Base-by-base conservation (phyloP, 805 yeast species). In the Saccharomyces cerevisiae region DNA sequence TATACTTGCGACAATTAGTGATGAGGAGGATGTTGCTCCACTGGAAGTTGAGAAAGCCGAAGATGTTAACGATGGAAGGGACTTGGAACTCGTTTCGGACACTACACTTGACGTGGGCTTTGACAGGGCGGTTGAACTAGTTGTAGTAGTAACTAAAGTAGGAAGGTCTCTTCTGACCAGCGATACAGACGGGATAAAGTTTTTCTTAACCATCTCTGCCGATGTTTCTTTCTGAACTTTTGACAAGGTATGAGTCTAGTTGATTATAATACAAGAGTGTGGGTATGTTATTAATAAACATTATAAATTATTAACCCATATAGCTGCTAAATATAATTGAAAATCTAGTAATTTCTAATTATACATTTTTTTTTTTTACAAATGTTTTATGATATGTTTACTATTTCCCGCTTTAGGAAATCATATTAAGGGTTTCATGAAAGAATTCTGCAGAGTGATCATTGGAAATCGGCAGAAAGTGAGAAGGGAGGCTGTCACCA, bases 1-100 rank as follows among this genome's bases (percentile, higher is more conserved):
- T 29, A 75, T 72, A 0, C 69, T 64, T 2, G 76, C 75, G 5
- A 56, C 54, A 0, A 68, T 61, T 13, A 48, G 32, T 2, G 58
- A 47, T 8, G 55, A 51, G n/a, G 57, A 48, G 13, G 59, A n/a
- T 41, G 56, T 47, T 11, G 41, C 46, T 17, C 46, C 14, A 41
- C 27, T 29, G 17, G 53, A 41, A 41, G 13, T 4, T n/a, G 52
- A 13, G 24, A 24, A 36, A 41, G 13, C 10, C 24, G 52, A 13
- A n/a, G 48, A 10, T 9, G 13, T 4, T 24, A 36, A 36, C 4
- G 43, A 36, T 21, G 43, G 43, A 5, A 36, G 22, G 21, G 31
- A 22, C 14, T 28, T 27, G 4, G 31, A 46, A 22, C 13, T 36
- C 43, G 43, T 36, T 17, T 17, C 24, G 43, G 43, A 36, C 43